Conservation (phyloP, 2,329 filamentous ascomycete genomes). For the Elsinoe batatas region DNA sequence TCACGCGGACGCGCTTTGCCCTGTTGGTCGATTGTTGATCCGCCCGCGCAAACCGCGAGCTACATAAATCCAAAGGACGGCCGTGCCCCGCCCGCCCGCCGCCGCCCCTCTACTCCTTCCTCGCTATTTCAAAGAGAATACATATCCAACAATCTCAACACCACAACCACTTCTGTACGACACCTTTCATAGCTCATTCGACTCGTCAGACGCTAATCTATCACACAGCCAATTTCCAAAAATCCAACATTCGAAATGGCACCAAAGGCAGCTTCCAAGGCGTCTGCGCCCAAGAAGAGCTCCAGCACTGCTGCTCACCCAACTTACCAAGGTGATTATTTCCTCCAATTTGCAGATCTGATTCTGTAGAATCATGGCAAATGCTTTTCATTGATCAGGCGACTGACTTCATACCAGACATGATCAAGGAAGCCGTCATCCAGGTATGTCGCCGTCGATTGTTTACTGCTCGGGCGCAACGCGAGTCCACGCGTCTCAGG, state of each 20-base stretch:
- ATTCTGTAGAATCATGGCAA: background rate
- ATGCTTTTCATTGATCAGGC: conserved; percentile 21
- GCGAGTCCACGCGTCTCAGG: conserved; percentile 12
- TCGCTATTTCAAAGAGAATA: conserved; percentile 7
- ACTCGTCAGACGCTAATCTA: conserved; percentile 25
- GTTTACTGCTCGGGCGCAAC: conserved; percentile 25
- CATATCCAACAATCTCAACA: conserved; percentile 3
- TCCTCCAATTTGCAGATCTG: conserved; percentile 28
- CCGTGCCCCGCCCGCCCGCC: conserved; percentile 2
- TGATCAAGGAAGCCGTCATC: conserved; percentile 64
- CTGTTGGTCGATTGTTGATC: background rate
- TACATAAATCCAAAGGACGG: background rate
- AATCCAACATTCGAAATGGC: conserved; percentile 42
- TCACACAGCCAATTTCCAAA: conserved; percentile 15
- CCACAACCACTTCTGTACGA: conserved; percentile 12
- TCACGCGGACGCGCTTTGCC: conserved; percentile 2
- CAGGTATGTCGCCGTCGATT: conserved; percentile 48
- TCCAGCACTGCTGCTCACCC: conserved; percentile 46
- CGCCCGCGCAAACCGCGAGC: background rate
- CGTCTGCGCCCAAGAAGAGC: conserved; percentile 48
- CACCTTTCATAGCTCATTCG: conserved; percentile 24
- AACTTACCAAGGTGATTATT: conserved; percentile 54
- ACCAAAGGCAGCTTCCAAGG: conserved; percentile 49
- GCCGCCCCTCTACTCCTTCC: conserved; percentile 8
- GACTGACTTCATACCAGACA: conserved; percentile 50